Conservation (phyloP, 2,329 filamentous ascomycete species). For the Cylindrodendrum hubeiense region DNA sequence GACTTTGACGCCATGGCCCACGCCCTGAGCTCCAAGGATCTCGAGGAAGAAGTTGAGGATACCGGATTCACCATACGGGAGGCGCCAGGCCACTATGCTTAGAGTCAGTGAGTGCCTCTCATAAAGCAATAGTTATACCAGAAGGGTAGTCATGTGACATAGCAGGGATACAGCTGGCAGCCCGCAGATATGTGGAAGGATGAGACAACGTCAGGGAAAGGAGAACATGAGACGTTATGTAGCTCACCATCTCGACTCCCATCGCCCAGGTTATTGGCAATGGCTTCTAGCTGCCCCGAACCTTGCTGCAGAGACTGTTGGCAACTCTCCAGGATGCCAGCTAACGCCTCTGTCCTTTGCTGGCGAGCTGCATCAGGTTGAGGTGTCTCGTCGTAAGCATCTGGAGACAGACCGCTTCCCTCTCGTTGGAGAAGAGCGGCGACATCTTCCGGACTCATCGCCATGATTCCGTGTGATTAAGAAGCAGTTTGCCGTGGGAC, state of each 20-base stretch:
- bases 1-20: conserved; percentile 60
- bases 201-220: background rate
- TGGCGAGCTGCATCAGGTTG: conserved; percentile 39
- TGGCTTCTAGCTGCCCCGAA: conserved; percentile 56
- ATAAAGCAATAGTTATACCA: rapidly evolving
- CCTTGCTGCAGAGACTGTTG: conserved; percentile 56
- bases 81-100: conserved; percentile 65
- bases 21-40: conserved; percentile 54
- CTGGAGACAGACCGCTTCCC: conserved; percentile 44
- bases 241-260: conserved; percentile 67
- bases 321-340: conserved; percentile 53
- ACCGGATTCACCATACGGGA: conserved; percentile 68
- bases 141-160: background rate
- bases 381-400: conserved; percentile 43
- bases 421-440: conserved; percentile 51
- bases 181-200: background rate
- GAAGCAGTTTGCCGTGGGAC: background rate
- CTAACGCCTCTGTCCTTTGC: conserved; percentile 49
- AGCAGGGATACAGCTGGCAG: background rate
- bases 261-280: conserved; percentile 66
- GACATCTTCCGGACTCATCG: conserved; percentile 53
- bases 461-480: conserved; percentile 20
- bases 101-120: conserved; percentile 1
- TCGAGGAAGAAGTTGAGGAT: conserved; percentile 68
- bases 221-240: background rate